phyloP scores from a whole-genome alignment of 2,329 filamentous ascomycete genomes.

The Fusarium pseudocircinatum region DNA sequence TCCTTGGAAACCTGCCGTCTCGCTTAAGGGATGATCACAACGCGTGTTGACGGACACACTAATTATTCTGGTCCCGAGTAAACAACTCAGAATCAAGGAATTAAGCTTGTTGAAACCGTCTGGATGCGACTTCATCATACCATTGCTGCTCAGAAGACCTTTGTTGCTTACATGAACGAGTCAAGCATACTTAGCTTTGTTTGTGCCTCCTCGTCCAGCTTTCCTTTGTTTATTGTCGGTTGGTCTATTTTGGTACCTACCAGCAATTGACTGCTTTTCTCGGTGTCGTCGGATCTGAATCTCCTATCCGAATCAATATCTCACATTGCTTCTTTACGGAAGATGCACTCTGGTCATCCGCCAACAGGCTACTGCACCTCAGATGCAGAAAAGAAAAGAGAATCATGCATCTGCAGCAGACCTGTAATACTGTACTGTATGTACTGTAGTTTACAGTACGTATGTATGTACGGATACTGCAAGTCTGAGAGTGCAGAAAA shows the following conservation, averaged over 20 bases:
- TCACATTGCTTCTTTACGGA: constrained; percentile 27
- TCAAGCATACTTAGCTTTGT: constrained; percentile 3
- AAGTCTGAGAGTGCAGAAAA: constrained; percentile 9
- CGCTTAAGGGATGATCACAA: constrained; percentile 8
- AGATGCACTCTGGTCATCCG: constrained; percentile 4
- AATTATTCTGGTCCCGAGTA: constrained; percentile 15
- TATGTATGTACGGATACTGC: neutral
- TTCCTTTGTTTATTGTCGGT: constrained; percentile 20
- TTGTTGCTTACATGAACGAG: constrained; percentile 7
- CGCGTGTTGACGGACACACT: constrained; percentile 13
- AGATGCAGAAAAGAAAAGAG: constrained; percentile 15
- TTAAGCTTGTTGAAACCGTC: neutral
- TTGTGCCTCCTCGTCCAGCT: neutral
- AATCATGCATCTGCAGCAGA: constrained; percentile 6
- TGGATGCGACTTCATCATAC: constrained; percentile 25
- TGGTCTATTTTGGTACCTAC: neutral
- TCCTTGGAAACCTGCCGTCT: constrained; percentile 16
- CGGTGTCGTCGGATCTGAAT: neutral
- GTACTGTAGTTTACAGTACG: neutral
- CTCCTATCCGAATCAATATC: constrained; percentile 16
- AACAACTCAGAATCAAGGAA: constrained; percentile 7
- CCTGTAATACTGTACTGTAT: neutral
- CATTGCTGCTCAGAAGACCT: constrained; percentile 5
- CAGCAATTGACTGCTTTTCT: neutral
- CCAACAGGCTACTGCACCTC: constrained; percentile 12